Evolutionary conservation across 345 rosid species (phyloP).

Genomic region (Euclidium syriacum): DNA sequence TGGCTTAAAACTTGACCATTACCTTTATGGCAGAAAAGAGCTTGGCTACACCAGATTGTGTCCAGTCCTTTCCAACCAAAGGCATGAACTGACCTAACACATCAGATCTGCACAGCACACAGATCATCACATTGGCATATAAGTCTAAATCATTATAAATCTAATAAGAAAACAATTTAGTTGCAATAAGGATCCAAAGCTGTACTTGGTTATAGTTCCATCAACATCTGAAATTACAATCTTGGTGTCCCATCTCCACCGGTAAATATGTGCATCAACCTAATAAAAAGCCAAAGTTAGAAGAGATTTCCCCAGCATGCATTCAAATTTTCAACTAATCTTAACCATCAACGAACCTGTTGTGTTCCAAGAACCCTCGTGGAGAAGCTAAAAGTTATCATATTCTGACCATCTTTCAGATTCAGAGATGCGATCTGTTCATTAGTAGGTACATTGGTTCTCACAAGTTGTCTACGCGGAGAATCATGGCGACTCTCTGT

Average conservation of each 20-base stretch:
- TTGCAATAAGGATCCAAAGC: neutral
- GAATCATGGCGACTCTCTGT: conserved; percentile 39
- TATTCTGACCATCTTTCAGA: conserved; percentile 87
- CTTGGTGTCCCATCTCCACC: conserved; percentile 90
- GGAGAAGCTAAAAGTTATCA: conserved; percentile 77
- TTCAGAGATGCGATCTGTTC: conserved; percentile 88
- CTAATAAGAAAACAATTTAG: neutral
- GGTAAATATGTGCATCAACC: conserved; percentile 92
- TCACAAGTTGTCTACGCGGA: conserved; percentile 58
- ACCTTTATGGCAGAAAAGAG: conserved; percentile 94
- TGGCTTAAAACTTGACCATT: conserved; percentile 1
- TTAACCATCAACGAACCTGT: conserved; percentile 46
- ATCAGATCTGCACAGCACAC: conserved; percentile 67
- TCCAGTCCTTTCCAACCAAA: conserved; percentile 94
- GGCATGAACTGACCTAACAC: conserved; percentile 98
- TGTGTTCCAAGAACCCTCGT: conserved; percentile 87
- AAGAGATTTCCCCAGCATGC: neutral
- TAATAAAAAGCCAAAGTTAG: conserved; percentile 25
- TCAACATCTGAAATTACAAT: conserved; percentile 95
- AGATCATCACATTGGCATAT: conserved; percentile 1
- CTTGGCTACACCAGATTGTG: conserved; percentile 91
- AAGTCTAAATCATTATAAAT: neutral
- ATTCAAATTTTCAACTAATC: conserved; percentile 1
- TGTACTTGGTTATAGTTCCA: conserved; percentile 93
- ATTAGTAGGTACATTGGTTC: conserved; percentile 78